A percentile compares a stretch with the other conserved stretches of the same genome.
Evolutionary conservation across 805 yeast genomes (phyloP).

Genomic region (Kurtzmaniella fragi): DNA sequence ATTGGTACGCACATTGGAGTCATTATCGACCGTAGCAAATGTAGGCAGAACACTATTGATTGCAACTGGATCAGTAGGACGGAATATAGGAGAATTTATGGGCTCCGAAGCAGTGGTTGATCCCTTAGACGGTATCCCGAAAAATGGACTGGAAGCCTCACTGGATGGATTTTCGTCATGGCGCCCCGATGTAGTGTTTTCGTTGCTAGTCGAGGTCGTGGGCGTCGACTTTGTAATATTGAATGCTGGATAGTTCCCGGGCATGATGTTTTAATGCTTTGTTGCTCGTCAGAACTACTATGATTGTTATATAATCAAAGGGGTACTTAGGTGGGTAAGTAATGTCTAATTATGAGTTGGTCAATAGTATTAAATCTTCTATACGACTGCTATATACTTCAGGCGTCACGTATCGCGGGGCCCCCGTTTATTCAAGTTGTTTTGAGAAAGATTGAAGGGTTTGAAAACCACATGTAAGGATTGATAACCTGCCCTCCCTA

Average conservation of each 20-base stretch:
- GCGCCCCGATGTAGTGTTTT: constrained; percentile 17
- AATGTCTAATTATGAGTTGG: too few species aligned
- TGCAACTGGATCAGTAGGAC: constrained; percentile 5
- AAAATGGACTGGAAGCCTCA: constrained; percentile 4
- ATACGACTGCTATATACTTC: too few species aligned
- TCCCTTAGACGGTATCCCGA: constrained; percentile 13
- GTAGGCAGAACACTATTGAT: constrained; percentile 18
- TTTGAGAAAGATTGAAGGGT: too few species aligned
- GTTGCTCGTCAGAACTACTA: too few species aligned
- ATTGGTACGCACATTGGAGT: constrained; percentile 2
- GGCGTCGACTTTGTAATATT: constrained; percentile 35
- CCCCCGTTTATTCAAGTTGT: too few species aligned
- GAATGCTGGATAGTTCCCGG: constrained; percentile 20
- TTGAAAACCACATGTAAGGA: too few species aligned
- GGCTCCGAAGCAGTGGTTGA: constrained; percentile 7
- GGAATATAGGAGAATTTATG: constrained; percentile 6
- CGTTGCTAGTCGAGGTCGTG: constrained; percentile 38
- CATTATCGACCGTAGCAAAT: constrained; percentile 14
- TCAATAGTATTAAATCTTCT: too few species aligned
- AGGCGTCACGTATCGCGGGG: too few species aligned
- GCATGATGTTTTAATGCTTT: too few species aligned
- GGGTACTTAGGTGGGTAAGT: too few species aligned
- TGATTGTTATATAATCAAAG: too few species aligned
- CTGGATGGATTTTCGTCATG: neutral
- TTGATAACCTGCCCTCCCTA: too few species aligned